phyloP scores from a whole-genome alignment of 2,329 filamentous ascomycete species.

The Fusarium sp. region DNA sequence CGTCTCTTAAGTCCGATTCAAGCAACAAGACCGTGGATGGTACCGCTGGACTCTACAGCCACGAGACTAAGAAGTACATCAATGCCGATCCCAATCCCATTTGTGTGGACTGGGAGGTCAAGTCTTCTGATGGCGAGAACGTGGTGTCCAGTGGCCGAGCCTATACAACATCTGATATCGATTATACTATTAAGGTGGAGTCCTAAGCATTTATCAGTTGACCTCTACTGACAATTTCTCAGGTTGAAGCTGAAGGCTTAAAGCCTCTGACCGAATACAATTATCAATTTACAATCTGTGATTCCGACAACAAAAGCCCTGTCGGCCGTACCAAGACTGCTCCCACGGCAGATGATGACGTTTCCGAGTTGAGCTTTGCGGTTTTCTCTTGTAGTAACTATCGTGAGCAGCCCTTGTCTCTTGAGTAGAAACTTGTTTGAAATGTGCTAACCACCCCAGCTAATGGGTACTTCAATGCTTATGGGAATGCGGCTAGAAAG shows the following conservation, averaged over 20 bases:
- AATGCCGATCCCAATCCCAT: conserved; percentile 61
- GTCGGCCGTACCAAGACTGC: conserved; percentile 78
- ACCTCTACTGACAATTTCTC: neutral
- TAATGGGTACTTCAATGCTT: conserved; percentile 68
- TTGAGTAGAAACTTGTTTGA: neutral
- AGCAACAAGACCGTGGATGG: conserved; percentile 53
- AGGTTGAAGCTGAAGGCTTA: conserved; percentile 73
- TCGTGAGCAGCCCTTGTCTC: conserved; percentile 39
- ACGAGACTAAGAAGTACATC: conserved; percentile 59
- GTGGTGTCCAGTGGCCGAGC: conserved; percentile 68
- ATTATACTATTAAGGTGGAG: conserved; percentile 76
- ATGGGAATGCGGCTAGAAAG: conserved; percentile 68
- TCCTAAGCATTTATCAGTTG: fast-evolving
- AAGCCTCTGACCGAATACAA: conserved; percentile 73
- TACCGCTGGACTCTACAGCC: conserved; percentile 57
- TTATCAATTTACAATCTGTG: conserved; percentile 77
- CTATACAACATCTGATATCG: conserved; percentile 78
- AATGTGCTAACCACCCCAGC: conserved; percentile 9
- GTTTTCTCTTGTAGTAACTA: conserved; percentile 79
- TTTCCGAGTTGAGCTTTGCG: conserved; percentile 69
- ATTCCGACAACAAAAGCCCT: conserved; percentile 69
- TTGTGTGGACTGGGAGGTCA: conserved; percentile 74
- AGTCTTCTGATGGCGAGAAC: conserved; percentile 49
- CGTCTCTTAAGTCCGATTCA: conserved; percentile 57
- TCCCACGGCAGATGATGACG: conserved; percentile 65